phyloP scores from a whole-genome alignment of 192 early-diverging fungal genomes.

The Coemansia sp. region DNA sequence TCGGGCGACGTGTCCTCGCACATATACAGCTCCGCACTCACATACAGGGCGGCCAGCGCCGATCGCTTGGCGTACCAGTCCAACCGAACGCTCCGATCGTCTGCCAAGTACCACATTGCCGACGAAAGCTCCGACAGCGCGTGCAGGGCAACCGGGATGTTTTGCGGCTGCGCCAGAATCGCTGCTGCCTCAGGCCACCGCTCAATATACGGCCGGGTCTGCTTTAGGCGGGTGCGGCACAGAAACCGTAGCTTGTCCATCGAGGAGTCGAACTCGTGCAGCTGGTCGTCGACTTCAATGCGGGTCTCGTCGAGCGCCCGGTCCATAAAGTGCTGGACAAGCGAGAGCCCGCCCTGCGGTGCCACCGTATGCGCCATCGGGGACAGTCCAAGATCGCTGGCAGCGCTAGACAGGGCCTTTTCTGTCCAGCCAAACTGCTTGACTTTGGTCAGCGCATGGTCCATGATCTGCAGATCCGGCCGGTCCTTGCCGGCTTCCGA shows the following conservation, averaged over 20 bases:
- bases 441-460: constrained; percentile 65
- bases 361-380: constrained; percentile 69
- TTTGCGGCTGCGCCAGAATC: constrained; percentile 77
- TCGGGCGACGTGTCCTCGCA: constrained; percentile 80
- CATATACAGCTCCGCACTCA: constrained; percentile 91
- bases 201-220: constrained; percentile 67
- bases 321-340: constrained; percentile 76
- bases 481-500: constrained; percentile 4
- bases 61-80: constrained; percentile 87
- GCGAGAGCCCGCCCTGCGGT: constrained; percentile 60
- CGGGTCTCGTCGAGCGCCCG: constrained; percentile 59
- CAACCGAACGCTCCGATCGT: constrained; percentile 76
- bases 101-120: constrained; percentile 86
- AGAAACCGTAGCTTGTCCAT: constrained; percentile 61
- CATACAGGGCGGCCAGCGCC: constrained; percentile 77
- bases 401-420: constrained; percentile 61
- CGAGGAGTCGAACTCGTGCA: constrained; percentile 44
- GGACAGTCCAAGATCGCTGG: constrained; percentile 67
- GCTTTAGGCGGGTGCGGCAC: constrained; percentile 62
- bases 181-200: constrained; percentile 77
- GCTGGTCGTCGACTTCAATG: constrained; percentile 61
- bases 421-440: constrained; percentile 73
- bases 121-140: constrained; percentile 73
- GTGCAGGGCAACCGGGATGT: constrained; percentile 63
- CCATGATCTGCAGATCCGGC: constrained; percentile 53